Base-by-base conservation (phyloP, 495 filamentous ascomycete genomes). In the Neurospora sp. region DNA sequence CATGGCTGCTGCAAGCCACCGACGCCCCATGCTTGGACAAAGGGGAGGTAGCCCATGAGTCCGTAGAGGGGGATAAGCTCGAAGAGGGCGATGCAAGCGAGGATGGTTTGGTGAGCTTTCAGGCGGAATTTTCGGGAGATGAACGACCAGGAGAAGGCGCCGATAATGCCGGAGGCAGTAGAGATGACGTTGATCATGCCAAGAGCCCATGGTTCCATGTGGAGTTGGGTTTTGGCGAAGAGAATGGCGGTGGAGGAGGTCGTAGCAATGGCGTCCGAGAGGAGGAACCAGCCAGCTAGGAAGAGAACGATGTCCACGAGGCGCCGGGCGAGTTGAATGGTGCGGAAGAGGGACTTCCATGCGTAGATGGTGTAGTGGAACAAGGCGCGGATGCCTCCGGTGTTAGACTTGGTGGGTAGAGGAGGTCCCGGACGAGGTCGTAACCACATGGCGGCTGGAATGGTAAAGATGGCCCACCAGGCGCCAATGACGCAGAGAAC, bases 391-490 rank as follows among this genome's bases (percentile, higher is more conserved):
- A 76, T n/a, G 1, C 77, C 76, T 72, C 2, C 74, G 41, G 72
- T 73, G 77, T 66, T 76, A n/a, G 76, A 77, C 42, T 77, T 82
- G 70, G 80, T 76, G 18, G 83, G 81, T 3, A 99, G 79, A 12
- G 94, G 93, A 3, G 96, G 96, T 0, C 96, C 96, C 10, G 96
- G 96, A 39, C 96, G 89, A 18, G 95, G 89, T 31, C 94, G 89
- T n/a, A 99, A 87, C 93, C 93, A 98, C 74, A 97, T 81, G 31
- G 91, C 92, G 9, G 94, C 92, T 4, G 96, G 96, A 71, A 98
- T 89, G 12, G 94, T 95, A 77, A 99, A 98, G 42, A 89, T 71
- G 71, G 96, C 90, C 96, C 96, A 98, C 96, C 96, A 99, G n/a
- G 90, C 80, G 16, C 96, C 96, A 70, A 98, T 90, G 46, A 93